phyloP scores from a whole-genome alignment of 768 basidiomycete species.

The Clitopilus passeckerianus region DNA sequence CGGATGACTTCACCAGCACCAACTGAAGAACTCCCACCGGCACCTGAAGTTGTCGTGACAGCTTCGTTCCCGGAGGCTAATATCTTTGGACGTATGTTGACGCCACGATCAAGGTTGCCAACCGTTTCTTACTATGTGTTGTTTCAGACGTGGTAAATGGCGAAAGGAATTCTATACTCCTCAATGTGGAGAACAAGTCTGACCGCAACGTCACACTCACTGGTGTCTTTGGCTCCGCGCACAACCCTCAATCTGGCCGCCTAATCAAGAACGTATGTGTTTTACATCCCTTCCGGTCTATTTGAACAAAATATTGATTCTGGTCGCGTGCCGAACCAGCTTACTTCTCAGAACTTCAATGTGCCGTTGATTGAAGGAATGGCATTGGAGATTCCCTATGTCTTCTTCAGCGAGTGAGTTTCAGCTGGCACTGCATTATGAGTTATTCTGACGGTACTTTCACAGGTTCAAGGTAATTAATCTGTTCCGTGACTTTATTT shows the following conservation, averaged over 20 bases:
- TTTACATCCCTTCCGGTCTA: background rate
- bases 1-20: constrained; percentile 6
- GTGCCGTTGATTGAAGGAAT: constrained; percentile 48
- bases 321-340: constrained; percentile 30
- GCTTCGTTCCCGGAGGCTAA: constrained; percentile 70
- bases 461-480: constrained; percentile 55
- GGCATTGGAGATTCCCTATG: constrained; percentile 63
- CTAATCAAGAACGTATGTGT: constrained; percentile 70
- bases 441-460: constrained; percentile 8
- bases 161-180: constrained; percentile 62
- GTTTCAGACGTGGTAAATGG: constrained; percentile 77
- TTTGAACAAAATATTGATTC: constrained; percentile 2
- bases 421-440: background rate
- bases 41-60: constrained; percentile 49
- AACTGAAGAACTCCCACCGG: constrained; percentile 25
- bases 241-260: constrained; percentile 54
- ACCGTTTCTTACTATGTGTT: background rate
- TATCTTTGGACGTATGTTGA: constrained; percentile 66
- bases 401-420: constrained; percentile 80
- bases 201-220: constrained; percentile 66
- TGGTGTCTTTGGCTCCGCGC: constrained; percentile 62
- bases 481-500: no score
- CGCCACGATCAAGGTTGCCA: background rate
- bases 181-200: constrained; percentile 74
- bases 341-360: constrained; percentile 49